Conservation (phyloP, 208 protist genomes). For the Leishmania guyanensis region DNA sequence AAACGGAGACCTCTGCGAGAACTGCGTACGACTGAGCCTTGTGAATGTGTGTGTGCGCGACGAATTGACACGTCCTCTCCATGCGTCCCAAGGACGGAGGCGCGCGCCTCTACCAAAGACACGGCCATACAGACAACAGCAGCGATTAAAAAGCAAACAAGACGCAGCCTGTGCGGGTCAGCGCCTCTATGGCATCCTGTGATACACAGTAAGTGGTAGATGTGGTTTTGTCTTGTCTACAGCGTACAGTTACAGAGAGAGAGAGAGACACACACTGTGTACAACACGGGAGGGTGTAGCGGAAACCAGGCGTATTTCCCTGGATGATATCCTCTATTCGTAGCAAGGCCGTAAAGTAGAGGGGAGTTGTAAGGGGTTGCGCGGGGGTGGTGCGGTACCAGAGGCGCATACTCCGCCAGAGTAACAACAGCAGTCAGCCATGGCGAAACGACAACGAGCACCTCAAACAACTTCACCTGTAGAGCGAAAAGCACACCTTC, state of each 20-base stretch:
- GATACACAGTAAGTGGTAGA: too few relatives aligned
- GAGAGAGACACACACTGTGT: background rate
- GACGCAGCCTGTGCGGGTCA: background rate
- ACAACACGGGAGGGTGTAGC: background rate
- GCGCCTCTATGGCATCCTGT: background rate
- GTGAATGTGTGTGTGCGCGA: background rate
- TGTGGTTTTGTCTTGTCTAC: background rate
- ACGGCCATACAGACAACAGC: background rate
- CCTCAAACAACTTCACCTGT: background rate
- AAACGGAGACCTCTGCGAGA: background rate
- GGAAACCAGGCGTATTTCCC: background rate
- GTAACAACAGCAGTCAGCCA: background rate
- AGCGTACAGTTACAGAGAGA: background rate
- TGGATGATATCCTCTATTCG: background rate
- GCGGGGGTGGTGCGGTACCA: background rate
- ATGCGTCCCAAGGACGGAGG: background rate
- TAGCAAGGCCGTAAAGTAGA: constrained; percentile 3
- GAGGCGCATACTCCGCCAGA: background rate
- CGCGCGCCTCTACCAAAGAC: background rate
- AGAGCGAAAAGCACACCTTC: background rate
- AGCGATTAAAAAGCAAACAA: background rate
- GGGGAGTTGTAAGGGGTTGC: background rate
- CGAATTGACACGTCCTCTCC: background rate
- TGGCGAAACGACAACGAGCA: background rate
- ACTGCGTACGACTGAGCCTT: background rate